Percentiles rank a stretch among this genome's conserved stretches.
Evolutionary conservation across 1,284 basidiomycete species (phyloP).

Genomic region (Rhodotorula sp.): DNA sequence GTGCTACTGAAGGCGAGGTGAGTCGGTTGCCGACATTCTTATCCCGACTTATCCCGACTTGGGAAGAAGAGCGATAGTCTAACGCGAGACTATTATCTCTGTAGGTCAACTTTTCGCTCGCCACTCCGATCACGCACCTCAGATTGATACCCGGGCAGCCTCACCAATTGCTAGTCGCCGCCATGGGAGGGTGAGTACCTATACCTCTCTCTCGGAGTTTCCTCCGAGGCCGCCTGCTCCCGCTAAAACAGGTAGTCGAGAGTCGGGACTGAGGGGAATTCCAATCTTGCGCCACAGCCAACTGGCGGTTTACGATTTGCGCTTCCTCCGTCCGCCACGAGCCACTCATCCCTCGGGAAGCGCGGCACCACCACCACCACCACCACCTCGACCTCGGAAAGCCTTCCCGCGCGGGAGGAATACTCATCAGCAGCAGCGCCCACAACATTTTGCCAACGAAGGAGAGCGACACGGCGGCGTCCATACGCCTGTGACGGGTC

Average conservation of each 20-base stretch:
- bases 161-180: slow-evolving; percentile 14
- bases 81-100: too few species aligned
- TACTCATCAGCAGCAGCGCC: neutral
- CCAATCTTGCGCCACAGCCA: slow-evolving; percentile 6
- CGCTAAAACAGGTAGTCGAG: too few species aligned
- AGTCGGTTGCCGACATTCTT: neutral
- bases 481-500: neutral
- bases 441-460: too few species aligned
- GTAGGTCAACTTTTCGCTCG: slow-evolving; percentile 16
- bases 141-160: slow-evolving; percentile 7
- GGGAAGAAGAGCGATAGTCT: neutral
- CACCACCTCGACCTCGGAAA: neutral
- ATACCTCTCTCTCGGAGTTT: too few species aligned
- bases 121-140: slow-evolving; percentile 20
- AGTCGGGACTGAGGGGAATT: too few species aligned
- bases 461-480: neutral
- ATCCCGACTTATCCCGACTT: too few species aligned
- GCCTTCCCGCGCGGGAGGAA: neutral
- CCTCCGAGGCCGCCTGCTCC: too few species aligned
- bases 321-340: slow-evolving; percentile 7
- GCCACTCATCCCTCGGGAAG: too few species aligned
- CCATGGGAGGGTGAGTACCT: slow-evolving; percentile 29
- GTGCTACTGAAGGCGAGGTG: slow-evolving; percentile 10
- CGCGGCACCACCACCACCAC: neutral
- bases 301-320: slow-evolving; percentile 28